These are phyloP conservation scores for Pseudozyma sp. DNA, from an alignment of 1,284 basidiomycete species.

Conservation along the genomic window DNA sequence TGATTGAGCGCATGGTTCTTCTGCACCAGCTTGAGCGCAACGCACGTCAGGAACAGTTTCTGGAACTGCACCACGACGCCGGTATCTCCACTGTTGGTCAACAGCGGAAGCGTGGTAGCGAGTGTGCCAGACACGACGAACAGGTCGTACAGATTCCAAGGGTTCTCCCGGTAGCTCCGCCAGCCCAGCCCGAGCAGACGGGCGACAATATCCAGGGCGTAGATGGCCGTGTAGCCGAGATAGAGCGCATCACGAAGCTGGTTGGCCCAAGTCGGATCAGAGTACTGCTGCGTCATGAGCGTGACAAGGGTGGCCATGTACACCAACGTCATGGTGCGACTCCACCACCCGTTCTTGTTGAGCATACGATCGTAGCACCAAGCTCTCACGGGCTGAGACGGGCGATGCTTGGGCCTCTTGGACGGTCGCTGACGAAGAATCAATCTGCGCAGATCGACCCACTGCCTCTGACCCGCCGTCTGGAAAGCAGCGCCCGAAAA, in stretches of 20 bases:
- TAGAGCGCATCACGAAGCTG: constrained; percentile 82
- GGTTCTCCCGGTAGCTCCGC: constrained; percentile 84
- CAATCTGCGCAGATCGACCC: constrained; percentile 91
- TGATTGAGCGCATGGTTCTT: constrained; percentile 89
- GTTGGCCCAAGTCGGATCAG: constrained; percentile 74
- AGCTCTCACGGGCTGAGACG: constrained; percentile 74
- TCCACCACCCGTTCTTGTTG: constrained; percentile 94
- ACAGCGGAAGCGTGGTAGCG: constrained; percentile 79
- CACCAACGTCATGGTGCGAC: constrained; percentile 81
- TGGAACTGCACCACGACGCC: constrained; percentile 77
- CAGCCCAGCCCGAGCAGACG: constrained; percentile 87
- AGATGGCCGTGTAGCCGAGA: constrained; percentile 79
- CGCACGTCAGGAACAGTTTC: constrained; percentile 92
- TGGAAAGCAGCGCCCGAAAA: constrained; percentile 78
- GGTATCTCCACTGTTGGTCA: constrained; percentile 28
- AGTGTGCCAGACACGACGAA: constrained; percentile 85
- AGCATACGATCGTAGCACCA: constrained; percentile 95
- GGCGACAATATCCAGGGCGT: constrained; percentile 81
- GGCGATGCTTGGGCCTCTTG: constrained; percentile 78
- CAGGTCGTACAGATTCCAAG: constrained; percentile 88
- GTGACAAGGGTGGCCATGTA: constrained; percentile 87
- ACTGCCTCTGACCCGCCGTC: constrained; percentile 90
- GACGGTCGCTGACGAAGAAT: constrained; percentile 89
- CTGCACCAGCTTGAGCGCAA: constrained; percentile 94
- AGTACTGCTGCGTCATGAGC: constrained; percentile 86